Evolutionary conservation across 305 asterid species (phyloP).

Genomic region (Solanum aculeatissimum): DNA sequence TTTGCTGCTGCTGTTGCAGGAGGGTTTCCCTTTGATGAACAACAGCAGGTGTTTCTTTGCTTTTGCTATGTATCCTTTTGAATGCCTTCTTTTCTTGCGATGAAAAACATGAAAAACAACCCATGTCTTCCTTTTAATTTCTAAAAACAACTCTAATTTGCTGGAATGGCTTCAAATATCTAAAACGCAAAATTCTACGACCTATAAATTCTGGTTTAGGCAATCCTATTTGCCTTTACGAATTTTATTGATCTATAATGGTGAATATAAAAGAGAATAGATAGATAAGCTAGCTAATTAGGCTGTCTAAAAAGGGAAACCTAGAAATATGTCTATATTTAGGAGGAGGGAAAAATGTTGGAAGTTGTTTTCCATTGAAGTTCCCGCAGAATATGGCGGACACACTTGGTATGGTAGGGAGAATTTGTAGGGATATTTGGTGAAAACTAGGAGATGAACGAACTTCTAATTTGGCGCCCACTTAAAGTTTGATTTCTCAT

Average conservation of each 20-base stretch:
- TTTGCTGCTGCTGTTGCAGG: neutral
- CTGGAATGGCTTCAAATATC: neutral
- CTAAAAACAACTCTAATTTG: neutral
- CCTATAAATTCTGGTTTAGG: neutral
- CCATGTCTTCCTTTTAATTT: constrained; percentile 11
- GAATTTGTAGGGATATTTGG: constrained; percentile 8
- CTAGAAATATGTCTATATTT: neutral
- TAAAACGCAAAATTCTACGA: neutral
- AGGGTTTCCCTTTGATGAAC: neutral
- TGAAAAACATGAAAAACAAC: constrained; percentile 54
- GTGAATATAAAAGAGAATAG: neutral
- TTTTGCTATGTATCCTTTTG: constrained; percentile 9
- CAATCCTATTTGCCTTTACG: neutral
- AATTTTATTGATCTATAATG: neutral
- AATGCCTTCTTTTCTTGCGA: constrained; percentile 31
- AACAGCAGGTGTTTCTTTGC: neutral
- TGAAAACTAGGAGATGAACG: neutral
- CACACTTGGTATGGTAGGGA: constrained; percentile 13
- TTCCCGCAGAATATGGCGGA: constrained; percentile 21
- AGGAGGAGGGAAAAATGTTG: neutral
- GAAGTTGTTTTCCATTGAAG: neutral
- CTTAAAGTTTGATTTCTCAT: neutral
- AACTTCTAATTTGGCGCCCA: neutral
- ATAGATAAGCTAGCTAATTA: neutral
- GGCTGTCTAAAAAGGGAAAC: neutral